phyloP scores from a whole-genome alignment of 2,329 filamentous ascomycete species.

The Talaromyces verruculosus region DNA sequence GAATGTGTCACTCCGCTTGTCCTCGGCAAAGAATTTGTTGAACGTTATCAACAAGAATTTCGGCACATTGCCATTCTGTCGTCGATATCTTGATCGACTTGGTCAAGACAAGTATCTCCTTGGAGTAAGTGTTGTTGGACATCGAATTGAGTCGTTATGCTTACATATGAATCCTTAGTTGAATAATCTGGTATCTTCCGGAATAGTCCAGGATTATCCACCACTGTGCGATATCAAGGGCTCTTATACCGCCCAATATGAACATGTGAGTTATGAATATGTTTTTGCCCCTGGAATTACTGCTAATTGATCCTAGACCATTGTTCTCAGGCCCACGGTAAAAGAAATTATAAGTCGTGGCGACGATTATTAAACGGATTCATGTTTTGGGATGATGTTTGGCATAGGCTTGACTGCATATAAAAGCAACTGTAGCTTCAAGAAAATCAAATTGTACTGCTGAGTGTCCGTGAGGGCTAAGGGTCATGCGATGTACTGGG shows the following conservation, averaged over 20 bases:
- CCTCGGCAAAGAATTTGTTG: conserved; percentile 80
- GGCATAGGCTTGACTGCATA: conserved; percentile 11
- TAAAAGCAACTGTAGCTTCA: conserved; percentile 5
- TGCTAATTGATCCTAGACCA: conserved; percentile 55
- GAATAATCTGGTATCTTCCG: conserved; percentile 78
- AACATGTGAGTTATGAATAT: conserved; percentile 68
- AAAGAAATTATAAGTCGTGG: conserved; percentile 87
- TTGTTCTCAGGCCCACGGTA: conserved; percentile 72
- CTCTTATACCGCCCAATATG: conserved; percentile 89
- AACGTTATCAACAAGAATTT: conserved; percentile 96
- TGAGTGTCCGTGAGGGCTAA: neutral
- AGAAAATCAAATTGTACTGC: conserved; percentile 8
- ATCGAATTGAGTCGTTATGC: neutral
- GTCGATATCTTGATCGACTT: conserved; percentile 86
- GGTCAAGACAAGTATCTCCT: conserved; percentile 93
- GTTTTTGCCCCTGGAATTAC: neutral
- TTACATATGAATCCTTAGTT: conserved; percentile 55
- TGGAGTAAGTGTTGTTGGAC: conserved; percentile 60
- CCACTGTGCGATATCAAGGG: conserved; percentile 90
- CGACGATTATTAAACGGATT: conserved; percentile 68
- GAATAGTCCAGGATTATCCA: conserved; percentile 87
- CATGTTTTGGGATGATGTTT: conserved; percentile 13
- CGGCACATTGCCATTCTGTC: conserved; percentile 85
- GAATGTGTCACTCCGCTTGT: conserved; percentile 72
- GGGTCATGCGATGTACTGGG: neutral